Conservation (phyloP, 495 filamentous ascomycete species). For the Annulohypoxylon bovei region DNA sequence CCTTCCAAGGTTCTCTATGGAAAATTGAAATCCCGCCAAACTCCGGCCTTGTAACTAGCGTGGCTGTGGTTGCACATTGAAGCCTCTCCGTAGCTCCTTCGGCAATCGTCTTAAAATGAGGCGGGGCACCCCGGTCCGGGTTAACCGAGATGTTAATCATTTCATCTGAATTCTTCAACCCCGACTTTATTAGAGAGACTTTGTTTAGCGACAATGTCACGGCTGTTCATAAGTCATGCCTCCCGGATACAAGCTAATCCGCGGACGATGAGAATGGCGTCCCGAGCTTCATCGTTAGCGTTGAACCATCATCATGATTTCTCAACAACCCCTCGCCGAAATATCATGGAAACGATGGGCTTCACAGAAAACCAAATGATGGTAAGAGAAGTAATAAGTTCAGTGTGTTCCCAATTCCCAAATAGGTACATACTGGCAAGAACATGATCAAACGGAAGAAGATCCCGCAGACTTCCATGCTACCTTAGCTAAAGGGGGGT, state of each 20-base stretch:
- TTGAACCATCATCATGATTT: conserved; percentile 17
- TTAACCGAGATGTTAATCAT: neutral
- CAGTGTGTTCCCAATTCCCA: conserved; percentile 73
- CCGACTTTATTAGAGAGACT: neutral
- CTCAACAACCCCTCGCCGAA: conserved; percentile 39
- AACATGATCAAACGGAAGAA: conserved; percentile 70
- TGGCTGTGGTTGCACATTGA: too few species aligned
- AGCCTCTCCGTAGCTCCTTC: too few species aligned
- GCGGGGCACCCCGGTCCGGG: too few species aligned
- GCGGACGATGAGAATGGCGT: neutral
- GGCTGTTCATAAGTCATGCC: neutral
- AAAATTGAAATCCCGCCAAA: too few species aligned
- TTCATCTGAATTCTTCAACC: neutral
- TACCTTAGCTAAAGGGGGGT: conserved; percentile 79
- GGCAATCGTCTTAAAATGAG: too few species aligned
- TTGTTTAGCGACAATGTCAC: neutral
- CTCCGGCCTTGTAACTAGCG: too few species aligned
- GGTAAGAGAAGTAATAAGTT: conserved; percentile 73
- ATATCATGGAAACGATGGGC: conserved; percentile 75
- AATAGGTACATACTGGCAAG: conserved; percentile 72
- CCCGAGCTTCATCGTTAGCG: neutral
- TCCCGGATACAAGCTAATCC: neutral
- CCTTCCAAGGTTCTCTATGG: too few species aligned
- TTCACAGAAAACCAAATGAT: conserved; percentile 77
- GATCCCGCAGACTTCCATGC: conserved; percentile 80